Conservation (phyloP, 345 rosid species). For the Hypericum perforatum region DNA sequence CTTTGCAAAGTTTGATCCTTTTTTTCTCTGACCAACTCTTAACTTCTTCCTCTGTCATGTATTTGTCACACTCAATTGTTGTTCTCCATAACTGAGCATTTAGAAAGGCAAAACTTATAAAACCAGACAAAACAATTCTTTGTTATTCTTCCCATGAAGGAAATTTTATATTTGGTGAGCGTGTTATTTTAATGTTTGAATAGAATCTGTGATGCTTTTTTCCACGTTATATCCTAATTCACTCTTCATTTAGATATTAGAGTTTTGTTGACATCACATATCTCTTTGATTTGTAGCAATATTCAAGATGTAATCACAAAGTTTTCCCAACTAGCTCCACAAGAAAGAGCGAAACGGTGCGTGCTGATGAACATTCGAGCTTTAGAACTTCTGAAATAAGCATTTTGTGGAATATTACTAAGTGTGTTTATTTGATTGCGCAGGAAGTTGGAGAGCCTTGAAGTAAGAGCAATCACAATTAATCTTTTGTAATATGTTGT, state of each 20-base stretch:
- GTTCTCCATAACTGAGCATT: no score
- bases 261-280: neutral
- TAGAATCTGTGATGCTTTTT: neutral
- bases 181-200: no score
- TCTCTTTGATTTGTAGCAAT: constrained; percentile 32
- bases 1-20: no score
- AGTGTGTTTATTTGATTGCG: constrained; percentile 12
- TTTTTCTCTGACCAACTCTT: no score
- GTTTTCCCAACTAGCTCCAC: constrained; percentile 67
- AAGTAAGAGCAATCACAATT: constrained; percentile 41
- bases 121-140: no score
- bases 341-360: constrained; percentile 85
- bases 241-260: neutral
- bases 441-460: constrained; percentile 97
- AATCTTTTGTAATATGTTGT: constrained; percentile 7
- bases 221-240: neutral
- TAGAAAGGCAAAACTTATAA: no score
- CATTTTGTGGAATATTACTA: constrained; percentile 13
- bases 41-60: no score
- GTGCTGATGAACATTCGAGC: neutral
- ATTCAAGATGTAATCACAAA: constrained; percentile 73
- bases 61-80: no score
- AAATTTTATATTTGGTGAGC: no score
- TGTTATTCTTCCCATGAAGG: no score
- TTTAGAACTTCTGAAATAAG: neutral